These are phyloP conservation scores for Filobasidium floriforme DNA, from an alignment of 768 basidiomycete genomes.

Conservation along the genomic window DNA sequence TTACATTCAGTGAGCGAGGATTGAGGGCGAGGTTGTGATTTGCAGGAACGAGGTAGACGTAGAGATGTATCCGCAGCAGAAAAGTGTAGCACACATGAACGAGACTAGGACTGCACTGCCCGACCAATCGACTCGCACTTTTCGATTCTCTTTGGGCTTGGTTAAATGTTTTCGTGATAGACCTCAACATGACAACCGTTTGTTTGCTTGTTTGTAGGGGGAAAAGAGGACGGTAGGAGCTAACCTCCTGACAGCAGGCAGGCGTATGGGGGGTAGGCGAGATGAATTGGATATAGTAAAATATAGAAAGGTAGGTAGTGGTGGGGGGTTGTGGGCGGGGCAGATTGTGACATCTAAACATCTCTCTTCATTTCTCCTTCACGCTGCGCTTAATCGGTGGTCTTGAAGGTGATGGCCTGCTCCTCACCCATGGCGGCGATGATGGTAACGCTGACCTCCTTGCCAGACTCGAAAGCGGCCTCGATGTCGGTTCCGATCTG, in stretches of 20 bases:
- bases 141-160: too few species aligned
- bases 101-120: too few species aligned
- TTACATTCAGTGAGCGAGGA: conserved; percentile 2
- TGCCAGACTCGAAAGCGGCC: conserved; percentile 68
- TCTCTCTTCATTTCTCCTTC: neutral
- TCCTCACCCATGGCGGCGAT: conserved; percentile 78
- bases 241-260: too few species aligned
- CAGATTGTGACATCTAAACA: neutral
- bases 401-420: conserved; percentile 78
- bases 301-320: too few species aligned
- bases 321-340: neutral
- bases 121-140: too few species aligned
- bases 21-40: neutral
- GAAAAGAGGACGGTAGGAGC: too few species aligned
- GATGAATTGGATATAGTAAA: too few species aligned
- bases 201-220: too few species aligned
- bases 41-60: neutral
- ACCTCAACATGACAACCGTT: too few species aligned
- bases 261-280: too few species aligned
- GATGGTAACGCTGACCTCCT: conserved; percentile 65
- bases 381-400: conserved; percentile 38
- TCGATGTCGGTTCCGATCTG: conserved; percentile 68
- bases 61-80: neutral
- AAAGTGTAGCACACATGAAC: neutral
- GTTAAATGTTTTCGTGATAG: too few species aligned